Evolutionary conservation across 2,329 filamentous ascomycete genomes (phyloP).

Genomic region (Neonectria hederae): DNA sequence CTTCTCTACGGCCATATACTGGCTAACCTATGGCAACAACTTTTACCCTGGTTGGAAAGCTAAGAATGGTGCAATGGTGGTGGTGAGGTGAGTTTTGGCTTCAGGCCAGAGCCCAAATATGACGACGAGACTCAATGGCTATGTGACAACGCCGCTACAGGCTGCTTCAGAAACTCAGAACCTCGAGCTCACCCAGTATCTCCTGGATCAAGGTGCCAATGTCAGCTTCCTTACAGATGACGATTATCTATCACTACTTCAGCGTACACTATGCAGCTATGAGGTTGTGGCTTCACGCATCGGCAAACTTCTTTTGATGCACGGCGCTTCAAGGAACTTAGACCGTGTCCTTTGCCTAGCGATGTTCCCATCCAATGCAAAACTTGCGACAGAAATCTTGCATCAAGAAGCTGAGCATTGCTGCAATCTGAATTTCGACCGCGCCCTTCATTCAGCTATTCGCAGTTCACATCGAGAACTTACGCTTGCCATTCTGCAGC

Average conservation of each 20-base stretch:
- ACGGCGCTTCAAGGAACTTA: not conserved
- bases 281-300: not conserved
- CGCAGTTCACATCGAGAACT: not conserved
- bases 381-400: not conserved
- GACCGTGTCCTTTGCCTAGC: slow-evolving; percentile 1
- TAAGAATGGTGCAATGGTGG: not conserved
- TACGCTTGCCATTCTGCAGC: not conserved
- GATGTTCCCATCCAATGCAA: not conserved
- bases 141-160: not conserved
- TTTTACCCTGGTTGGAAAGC: no score
- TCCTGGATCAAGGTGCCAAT: not conserved
- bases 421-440: not conserved
- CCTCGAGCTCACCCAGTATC: not conserved
- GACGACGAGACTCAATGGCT: not conserved
- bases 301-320: not conserved
- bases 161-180: not conserved
- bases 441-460: slow-evolving; percentile 3
- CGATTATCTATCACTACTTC: not conserved
- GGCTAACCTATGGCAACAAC: no score
- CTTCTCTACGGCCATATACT: not conserved
- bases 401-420: not conserved
- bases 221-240: not conserved
- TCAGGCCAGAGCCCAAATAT: not conserved
- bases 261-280: not conserved
- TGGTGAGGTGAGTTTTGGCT: not conserved